A percentile compares a stretch with the other conserved stretches of the same genome.
Conservation (phyloP, 129 eudicot genomes). For the Artemisia tridentata region DNA sequence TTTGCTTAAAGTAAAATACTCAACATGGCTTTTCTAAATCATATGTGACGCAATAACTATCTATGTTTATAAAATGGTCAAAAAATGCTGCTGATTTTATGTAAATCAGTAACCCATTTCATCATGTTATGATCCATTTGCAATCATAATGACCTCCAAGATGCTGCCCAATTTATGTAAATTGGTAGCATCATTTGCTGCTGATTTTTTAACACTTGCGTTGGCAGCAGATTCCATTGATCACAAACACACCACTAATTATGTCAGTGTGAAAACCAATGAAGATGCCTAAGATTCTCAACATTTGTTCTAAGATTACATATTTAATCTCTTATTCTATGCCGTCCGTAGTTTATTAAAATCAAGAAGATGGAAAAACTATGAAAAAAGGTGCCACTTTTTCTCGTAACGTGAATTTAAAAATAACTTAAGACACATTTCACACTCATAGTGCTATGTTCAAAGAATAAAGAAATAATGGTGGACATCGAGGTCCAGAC, state of each 20-base stretch:
- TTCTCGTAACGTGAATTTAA: neutral
- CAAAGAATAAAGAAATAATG: conserved; percentile 28
- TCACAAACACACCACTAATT: conserved; percentile 35
- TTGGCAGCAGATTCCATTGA: conserved; percentile 26
- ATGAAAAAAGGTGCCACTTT: conserved; percentile 9
- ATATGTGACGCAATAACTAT: too few relatives aligned
- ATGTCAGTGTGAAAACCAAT: conserved; percentile 30
- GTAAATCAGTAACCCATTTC: too few relatives aligned
- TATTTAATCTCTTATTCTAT: neutral
- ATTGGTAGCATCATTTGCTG: neutral
- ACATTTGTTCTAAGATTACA: conserved; percentile 30
- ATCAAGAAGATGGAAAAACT: conserved; percentile 1
- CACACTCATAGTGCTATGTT: conserved; percentile 25
- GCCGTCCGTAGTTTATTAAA: neutral
- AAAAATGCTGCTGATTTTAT: too few relatives aligned
- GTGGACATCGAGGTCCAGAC: conserved; percentile 28
- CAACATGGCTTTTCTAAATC: too few relatives aligned
- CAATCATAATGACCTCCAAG: too few relatives aligned
- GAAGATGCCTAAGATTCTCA: conserved; percentile 38
- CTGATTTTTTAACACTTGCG: neutral
- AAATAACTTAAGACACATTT: conserved; percentile 17
- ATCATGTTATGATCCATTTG: too few relatives aligned
- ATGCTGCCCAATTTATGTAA: neutral
- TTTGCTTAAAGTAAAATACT: too few relatives aligned
- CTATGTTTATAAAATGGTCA: too few relatives aligned